Evolutionary conservation across 2,329 filamentous ascomycete genomes (phyloP).

Genomic region (Trichophyton schoenleinii): DNA sequence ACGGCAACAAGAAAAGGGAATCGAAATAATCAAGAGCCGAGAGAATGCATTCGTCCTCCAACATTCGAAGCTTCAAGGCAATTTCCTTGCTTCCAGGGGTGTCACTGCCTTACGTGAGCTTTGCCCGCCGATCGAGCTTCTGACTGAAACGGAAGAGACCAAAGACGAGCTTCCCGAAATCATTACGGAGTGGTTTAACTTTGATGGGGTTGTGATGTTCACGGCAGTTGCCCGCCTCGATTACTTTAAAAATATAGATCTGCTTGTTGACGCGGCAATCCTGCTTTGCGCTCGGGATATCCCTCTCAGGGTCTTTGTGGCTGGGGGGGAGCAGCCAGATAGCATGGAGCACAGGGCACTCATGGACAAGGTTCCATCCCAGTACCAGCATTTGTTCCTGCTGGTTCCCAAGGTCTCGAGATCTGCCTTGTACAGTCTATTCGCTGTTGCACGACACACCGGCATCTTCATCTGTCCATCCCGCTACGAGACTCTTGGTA

Average conservation of each 20-base stretch:
- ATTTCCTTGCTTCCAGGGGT: neutral
- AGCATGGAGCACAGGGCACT: neutral
- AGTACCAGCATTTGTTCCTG: neutral
- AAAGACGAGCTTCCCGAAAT: neutral
- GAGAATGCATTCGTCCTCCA: neutral
- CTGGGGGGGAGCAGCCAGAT: neutral
- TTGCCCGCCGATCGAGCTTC: neutral
- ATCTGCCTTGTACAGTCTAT: neutral
- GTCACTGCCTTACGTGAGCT: neutral
- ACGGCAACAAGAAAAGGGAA: neutral
- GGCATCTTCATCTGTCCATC: neutral
- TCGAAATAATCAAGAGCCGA: neutral
- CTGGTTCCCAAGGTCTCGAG: neutral
- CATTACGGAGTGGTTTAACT: neutral
- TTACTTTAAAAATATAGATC: slow-evolving; percentile 1
- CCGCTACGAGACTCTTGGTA: slow-evolving; percentile 1
- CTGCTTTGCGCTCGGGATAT: neutral
- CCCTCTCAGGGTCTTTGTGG: neutral
- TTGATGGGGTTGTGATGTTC: neutral
- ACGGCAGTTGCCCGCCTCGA: slow-evolving; percentile 1
- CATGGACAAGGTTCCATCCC: neutral
- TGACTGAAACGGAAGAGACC: neutral
- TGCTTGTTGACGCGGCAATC: slow-evolving; percentile 1
- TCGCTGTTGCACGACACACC: neutral
- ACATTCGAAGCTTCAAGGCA: neutral